Evolutionary conservation across 768 basidiomycete genomes (phyloP), one percentile per base, ranked within the genome.

Genomic region (Lanmaoa pseudosensibilis): DNA sequence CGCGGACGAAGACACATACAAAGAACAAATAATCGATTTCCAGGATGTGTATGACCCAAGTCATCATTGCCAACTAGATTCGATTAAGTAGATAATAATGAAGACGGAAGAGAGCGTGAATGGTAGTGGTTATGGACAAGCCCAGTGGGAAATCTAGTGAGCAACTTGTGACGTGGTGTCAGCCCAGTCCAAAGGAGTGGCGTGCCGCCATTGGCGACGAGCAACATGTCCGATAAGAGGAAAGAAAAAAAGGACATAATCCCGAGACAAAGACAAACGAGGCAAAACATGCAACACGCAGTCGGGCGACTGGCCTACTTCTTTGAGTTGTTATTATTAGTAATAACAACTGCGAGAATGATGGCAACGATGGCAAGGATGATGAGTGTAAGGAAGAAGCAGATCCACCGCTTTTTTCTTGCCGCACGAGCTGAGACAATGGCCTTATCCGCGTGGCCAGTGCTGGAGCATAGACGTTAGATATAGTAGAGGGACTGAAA

Each of bases 351-450:
- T 6, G 81, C 85, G 27, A 82, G 75, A 32, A 91, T 76, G 50
- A 89, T 78, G 44, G 81, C 86, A 44, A 84, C 77, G 46, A 91
- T 81, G 60, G 86, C 82, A 56, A 88, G 77, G 52, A 94, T 66
- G 55, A 92, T 67, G 54, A 94, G 66, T 54, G 74, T 68, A 57
- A 93, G 84, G 74, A 84, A 69, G 80, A 96, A 96, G 76, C 95
- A 98, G 70, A 96, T 95, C 94, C 94, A 97, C 66, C 94, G 86
- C 82, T 96, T 98, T 74, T 88, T 92, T 57, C 96, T 86, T 21
- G 96, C 96, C 33, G 88, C 83, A 32, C 90, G 82, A 21, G 96
- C 96, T 37, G 89, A 92, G 37, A 75, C 78, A 50, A 98, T 90
- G 8, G 95, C 96, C 66, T 90, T 90, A 46, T 89, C 84, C 1